These are phyloP conservation scores for Leishmania lainsoni DNA, from an alignment of 208 protist species.

Conservation along the genomic window DNA sequence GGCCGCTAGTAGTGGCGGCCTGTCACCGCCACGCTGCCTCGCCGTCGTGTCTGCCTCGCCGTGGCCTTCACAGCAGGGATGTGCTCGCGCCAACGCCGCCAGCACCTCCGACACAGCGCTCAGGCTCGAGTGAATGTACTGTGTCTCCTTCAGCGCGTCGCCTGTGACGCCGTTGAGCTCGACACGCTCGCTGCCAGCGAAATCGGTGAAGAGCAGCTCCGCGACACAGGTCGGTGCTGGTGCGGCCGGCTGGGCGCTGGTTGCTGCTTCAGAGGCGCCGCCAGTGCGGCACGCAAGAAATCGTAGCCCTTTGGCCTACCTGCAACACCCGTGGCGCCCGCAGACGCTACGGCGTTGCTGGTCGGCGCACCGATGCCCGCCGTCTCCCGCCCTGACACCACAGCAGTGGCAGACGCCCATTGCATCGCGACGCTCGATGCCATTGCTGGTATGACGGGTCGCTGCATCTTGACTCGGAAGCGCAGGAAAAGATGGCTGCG, in stretches of 20 bases:
- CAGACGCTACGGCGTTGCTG: neutral
- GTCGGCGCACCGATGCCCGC: neutral
- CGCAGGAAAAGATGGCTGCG: constrained; percentile 38
- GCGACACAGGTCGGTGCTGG: constrained; percentile 23
- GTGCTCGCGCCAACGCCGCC: constrained; percentile 29
- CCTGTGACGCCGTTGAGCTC: constrained; percentile 27
- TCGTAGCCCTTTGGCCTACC: constrained; percentile 26
- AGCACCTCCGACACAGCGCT: constrained; percentile 35
- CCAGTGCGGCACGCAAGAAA: constrained; percentile 22
- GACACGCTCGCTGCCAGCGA: constrained; percentile 72
- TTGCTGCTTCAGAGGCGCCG: neutral
- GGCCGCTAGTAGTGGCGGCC: neutral
- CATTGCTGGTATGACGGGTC: constrained; percentile 17
- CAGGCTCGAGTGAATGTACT: constrained; percentile 62
- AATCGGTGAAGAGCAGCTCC: constrained; percentile 62
- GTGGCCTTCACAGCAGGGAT: constrained; percentile 7
- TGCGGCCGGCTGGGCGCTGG: neutral
- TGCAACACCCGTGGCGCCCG: neutral
- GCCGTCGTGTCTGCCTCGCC: neutral
- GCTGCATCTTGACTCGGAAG: constrained; percentile 31
- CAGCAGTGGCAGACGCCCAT: neutral
- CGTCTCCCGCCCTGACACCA: neutral
- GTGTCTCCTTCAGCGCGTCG: constrained; percentile 40
- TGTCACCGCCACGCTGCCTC: neutral
- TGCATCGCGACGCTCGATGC: constrained; percentile 9